Evolutionary conservation across 2,329 filamentous ascomycete species (phyloP).

Genomic region (Fonsecaea erecta): DNA sequence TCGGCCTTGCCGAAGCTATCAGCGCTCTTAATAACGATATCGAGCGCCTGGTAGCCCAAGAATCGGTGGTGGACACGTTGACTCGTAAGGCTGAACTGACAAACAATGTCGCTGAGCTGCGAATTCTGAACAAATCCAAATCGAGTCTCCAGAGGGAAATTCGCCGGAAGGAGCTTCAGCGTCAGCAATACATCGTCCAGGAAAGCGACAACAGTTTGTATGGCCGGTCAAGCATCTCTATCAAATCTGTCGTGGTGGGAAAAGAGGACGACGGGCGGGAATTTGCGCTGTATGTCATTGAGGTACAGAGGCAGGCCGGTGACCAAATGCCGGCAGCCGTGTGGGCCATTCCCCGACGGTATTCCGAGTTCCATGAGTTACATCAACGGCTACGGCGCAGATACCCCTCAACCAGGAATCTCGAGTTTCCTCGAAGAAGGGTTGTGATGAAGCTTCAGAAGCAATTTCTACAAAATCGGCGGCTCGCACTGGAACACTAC

Average conservation of each 20-base stretch:
- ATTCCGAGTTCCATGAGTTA: conserved; percentile 95
- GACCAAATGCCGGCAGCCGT: conserved; percentile 96
- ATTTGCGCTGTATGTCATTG: conserved; percentile 86
- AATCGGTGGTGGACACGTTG: conserved; percentile 87
- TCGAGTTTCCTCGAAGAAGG: conserved; percentile 89
- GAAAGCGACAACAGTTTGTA: conserved; percentile 98
- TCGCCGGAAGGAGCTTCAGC: conserved; percentile 88
- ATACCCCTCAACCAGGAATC: conserved; percentile 83
- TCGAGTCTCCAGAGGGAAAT: conserved; percentile 92
- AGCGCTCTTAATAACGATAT: conserved; percentile 86
- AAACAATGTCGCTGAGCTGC: conserved; percentile 90
- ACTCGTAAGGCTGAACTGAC: conserved; percentile 94
- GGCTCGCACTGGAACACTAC: conserved; percentile 82
- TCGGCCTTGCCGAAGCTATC: conserved; percentile 92
- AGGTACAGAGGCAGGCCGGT: conserved; percentile 86
- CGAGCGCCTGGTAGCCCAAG: conserved; percentile 83
- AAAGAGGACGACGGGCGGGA: conserved; percentile 91
- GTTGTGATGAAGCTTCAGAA: conserved; percentile 96
- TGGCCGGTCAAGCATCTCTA: conserved; percentile 84
- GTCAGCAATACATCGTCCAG: conserved; percentile 95
- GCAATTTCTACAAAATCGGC: conserved; percentile 90
- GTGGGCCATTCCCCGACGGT: conserved; percentile 89
- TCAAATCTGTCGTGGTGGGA: conserved; percentile 91
- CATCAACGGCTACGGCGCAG: conserved; percentile 84
- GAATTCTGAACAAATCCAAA: conserved; percentile 91